These are phyloP conservation scores for Viridothelium virens DNA, from an alignment of 495 filamentous ascomycete species.

Conservation along the genomic window DNA sequence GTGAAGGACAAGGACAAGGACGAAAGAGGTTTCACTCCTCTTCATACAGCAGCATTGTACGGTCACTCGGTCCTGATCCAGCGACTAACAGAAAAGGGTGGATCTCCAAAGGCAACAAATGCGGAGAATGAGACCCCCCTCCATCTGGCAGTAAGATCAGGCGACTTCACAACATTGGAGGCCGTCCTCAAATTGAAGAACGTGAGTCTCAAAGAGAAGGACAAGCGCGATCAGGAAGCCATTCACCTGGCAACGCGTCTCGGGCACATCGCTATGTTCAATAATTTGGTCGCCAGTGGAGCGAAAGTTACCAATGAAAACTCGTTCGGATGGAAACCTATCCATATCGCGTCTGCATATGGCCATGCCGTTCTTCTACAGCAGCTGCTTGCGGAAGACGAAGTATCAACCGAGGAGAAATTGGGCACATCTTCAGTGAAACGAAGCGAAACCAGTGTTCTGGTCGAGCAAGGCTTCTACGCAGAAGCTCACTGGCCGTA, in stretches of 20 bases:
- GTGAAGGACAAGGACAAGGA: slow-evolving; percentile 16
- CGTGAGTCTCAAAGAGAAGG: slow-evolving; percentile 19
- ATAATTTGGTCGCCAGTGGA: slow-evolving; percentile 20
- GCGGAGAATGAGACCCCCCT: slow-evolving; percentile 23
- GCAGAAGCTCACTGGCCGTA: slow-evolving; percentile 31
- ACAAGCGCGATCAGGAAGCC: slow-evolving; percentile 23
- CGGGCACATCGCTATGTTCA: slow-evolving; percentile 20
- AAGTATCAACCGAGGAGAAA: slow-evolving; percentile 27
- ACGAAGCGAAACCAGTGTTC: slow-evolving; percentile 21
- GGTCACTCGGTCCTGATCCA: slow-evolving; percentile 20
- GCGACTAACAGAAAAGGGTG: slow-evolving; percentile 15
- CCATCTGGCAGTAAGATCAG: slow-evolving; percentile 21
- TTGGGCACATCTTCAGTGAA: slow-evolving; percentile 23
- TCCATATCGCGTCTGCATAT: slow-evolving; percentile 29
- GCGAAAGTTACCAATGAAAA: slow-evolving; percentile 24
- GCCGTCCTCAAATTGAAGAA: slow-evolving; percentile 21
- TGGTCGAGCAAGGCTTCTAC: slow-evolving; percentile 28
- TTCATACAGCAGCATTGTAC: slow-evolving; percentile 19
- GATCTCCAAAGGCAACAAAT: slow-evolving; percentile 21
- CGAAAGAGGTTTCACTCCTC: slow-evolving; percentile 17
- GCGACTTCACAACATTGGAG: slow-evolving; percentile 17
- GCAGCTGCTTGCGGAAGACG: slow-evolving; percentile 19
- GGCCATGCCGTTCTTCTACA: slow-evolving; percentile 25
- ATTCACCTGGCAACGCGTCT: slow-evolving; percentile 28
- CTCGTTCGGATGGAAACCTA: slow-evolving; percentile 27